Conservation (phyloP, 805 yeast species). For the Komagataella phaffii region DNA sequence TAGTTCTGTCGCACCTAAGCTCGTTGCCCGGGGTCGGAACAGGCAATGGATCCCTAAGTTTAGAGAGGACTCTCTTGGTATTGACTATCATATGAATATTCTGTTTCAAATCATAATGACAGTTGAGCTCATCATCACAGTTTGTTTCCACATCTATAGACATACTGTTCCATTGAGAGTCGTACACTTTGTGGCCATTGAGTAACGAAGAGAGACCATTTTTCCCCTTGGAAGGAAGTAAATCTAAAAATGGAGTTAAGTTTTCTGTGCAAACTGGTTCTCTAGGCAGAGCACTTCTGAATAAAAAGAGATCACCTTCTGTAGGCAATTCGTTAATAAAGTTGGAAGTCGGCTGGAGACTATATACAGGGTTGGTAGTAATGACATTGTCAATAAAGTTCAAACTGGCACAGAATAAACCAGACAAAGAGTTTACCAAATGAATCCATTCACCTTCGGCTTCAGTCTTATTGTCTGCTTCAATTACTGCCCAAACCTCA, state of each 20-base stretch:
- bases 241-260: constrained; percentile 81
- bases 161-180: constrained; percentile 90
- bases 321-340: constrained; percentile 13
- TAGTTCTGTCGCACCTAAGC: constrained; percentile 61
- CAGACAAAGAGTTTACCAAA: constrained; percentile 68
- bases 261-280: constrained; percentile 97
- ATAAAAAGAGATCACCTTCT: constrained; percentile 31
- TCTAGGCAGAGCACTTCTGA: constrained; percentile 83
- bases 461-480: constrained; percentile 37
- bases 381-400: constrained; percentile 73
- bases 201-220: constrained; percentile 76
- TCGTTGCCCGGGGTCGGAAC: constrained; percentile 60
- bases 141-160: constrained; percentile 63
- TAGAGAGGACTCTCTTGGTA: constrained; percentile 51
- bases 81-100: constrained; percentile 62
- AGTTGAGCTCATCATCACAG: constrained; percentile 23
- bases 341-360: constrained; percentile 17
- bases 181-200: constrained; percentile 85
- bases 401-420: constrained; percentile 88
- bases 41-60: constrained; percentile 58
- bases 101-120: constrained; percentile 46
- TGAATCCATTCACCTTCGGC: constrained; percentile 59
- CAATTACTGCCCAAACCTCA: constrained; percentile 81
- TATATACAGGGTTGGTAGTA: constrained; percentile 52
- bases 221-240: constrained; percentile 85